Conservation (phyloP, 768 basidiomycete species). For the Lyophyllum shimeji region DNA sequence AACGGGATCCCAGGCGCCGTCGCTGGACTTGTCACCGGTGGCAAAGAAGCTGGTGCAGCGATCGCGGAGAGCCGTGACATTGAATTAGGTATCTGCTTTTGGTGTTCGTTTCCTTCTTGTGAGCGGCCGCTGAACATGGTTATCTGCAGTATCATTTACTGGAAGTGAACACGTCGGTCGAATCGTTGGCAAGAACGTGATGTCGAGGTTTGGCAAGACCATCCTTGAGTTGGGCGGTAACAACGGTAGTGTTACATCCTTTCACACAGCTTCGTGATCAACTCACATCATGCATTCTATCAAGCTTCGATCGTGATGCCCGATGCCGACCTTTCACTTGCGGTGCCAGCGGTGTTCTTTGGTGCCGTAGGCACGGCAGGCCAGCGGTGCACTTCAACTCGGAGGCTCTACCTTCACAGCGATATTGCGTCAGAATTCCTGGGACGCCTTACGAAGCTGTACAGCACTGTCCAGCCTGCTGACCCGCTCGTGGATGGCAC, state of each 20-base stretch:
- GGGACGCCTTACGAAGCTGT: conserved; percentile 68
- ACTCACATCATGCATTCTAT: conserved; percentile 18
- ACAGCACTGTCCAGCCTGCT: conserved; percentile 72
- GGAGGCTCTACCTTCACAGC: conserved; percentile 86
- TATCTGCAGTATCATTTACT: conserved; percentile 81
- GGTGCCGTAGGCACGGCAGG: conserved; percentile 83
- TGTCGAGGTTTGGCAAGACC: conserved; percentile 85
- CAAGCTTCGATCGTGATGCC: conserved; percentile 89
- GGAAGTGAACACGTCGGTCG: conserved; percentile 89
- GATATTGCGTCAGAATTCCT: conserved; percentile 77
- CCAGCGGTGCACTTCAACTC: conserved; percentile 88
- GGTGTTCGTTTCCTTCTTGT: conserved; percentile 5
- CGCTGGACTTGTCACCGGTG: conserved; percentile 82
- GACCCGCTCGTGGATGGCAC: conserved; percentile 78
- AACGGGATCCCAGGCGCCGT: conserved; percentile 86
- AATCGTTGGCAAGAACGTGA: conserved; percentile 84
- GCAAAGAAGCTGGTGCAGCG: conserved; percentile 75
- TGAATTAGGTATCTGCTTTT: conserved; percentile 62
- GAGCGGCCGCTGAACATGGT: conserved; percentile 4
- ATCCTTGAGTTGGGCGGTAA: conserved; percentile 94
- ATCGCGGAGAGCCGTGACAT: conserved; percentile 73
- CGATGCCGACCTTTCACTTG: conserved; percentile 89
- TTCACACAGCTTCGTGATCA: conserved; percentile 9
- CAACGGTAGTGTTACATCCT: conserved; percentile 61
- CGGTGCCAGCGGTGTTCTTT: conserved; percentile 90